These are phyloP conservation scores for Aspergillus pseudotamarii DNA, from an alignment of 2,329 filamentous ascomycete species.

Conservation along the genomic window DNA sequence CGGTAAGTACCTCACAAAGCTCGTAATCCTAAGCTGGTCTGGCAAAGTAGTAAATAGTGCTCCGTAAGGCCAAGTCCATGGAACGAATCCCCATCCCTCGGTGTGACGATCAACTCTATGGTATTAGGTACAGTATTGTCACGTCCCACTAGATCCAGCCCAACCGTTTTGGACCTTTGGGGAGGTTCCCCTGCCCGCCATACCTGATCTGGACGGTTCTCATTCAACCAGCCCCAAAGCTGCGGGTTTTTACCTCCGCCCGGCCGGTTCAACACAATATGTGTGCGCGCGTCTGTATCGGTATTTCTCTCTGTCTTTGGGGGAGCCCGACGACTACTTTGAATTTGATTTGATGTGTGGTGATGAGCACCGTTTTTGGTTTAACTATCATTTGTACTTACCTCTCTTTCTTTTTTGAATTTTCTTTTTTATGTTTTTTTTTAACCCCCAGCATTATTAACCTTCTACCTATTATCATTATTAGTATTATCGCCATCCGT, in stretches of 20 bases:
- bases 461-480: not conserved
- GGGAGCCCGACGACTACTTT: not conserved
- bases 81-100: not conserved
- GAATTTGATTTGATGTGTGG: slow-evolving; percentile 2
- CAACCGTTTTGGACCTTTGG: slow-evolving; percentile 42
- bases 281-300: slow-evolving; percentile 4
- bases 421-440: not conserved
- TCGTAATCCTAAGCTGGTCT: too few relatives aligned
- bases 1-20: not conserved
- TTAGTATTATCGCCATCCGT: slow-evolving; percentile 15
- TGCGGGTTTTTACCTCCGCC: slow-evolving; percentile 21
- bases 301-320: not conserved
- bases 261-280: slow-evolving; percentile 30
- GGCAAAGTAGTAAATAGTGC: not conserved
- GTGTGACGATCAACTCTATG: not conserved
- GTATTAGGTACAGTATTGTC: slow-evolving; percentile 18
- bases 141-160: slow-evolving; percentile 27
- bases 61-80: not conserved
- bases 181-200: slow-evolving; percentile 33
- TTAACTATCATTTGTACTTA: not conserved
- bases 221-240: slow-evolving; percentile 35
- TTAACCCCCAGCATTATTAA: not conserved
- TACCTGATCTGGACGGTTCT: slow-evolving; percentile 34
- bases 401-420: not conserved
- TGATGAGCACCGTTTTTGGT: not conserved